Evolutionary conservation across 192 early-diverging fungal species (phyloP).

Genomic region (Radiomyces spectabilis): DNA sequence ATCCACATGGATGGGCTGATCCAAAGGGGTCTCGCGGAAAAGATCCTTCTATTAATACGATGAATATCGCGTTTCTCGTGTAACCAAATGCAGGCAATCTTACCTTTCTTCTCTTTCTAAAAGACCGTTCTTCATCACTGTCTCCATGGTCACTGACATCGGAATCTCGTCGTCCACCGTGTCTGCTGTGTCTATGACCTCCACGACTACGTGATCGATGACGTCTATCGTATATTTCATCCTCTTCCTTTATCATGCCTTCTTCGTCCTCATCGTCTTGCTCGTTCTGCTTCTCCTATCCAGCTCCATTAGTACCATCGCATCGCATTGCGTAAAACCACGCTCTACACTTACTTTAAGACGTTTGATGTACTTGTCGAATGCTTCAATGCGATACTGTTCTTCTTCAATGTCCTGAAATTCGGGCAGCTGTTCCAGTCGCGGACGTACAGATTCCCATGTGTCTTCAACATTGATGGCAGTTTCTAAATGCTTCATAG

Average conservation of each 20-base stretch:
- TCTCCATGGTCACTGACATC: slow-evolving; percentile 19
- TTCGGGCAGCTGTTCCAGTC: slow-evolving; percentile 46
- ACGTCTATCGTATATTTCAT: slow-evolving; percentile 27
- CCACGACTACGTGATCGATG: slow-evolving; percentile 13
- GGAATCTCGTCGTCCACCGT: slow-evolving; percentile 13
- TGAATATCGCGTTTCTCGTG: background rate
- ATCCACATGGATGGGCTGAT: background rate
- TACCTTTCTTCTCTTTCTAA: slow-evolving; percentile 26
- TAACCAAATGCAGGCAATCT: background rate
- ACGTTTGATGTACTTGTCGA: slow-evolving; percentile 62
- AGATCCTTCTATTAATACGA: slow-evolving; percentile 1
- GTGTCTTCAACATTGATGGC: slow-evolving; percentile 44
- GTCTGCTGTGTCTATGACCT: slow-evolving; percentile 15
- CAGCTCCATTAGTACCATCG: background rate
- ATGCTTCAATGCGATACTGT: slow-evolving; percentile 55
- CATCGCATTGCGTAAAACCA: too few relatives aligned
- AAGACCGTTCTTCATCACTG: slow-evolving; percentile 13
- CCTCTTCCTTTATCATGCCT: slow-evolving; percentile 49
- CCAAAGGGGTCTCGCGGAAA: too few relatives aligned
- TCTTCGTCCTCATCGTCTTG: slow-evolving; percentile 58
- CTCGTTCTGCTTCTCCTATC: slow-evolving; percentile 31
- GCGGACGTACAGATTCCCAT: slow-evolving; percentile 60
- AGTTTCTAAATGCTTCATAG: slow-evolving; percentile 61
- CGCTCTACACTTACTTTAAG: slow-evolving; percentile 40
- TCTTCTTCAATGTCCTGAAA: slow-evolving; percentile 63